Base-by-base conservation (phyloP, 1,284 basidiomycete species). In the Tilletiopsis washingtonensis region DNA sequence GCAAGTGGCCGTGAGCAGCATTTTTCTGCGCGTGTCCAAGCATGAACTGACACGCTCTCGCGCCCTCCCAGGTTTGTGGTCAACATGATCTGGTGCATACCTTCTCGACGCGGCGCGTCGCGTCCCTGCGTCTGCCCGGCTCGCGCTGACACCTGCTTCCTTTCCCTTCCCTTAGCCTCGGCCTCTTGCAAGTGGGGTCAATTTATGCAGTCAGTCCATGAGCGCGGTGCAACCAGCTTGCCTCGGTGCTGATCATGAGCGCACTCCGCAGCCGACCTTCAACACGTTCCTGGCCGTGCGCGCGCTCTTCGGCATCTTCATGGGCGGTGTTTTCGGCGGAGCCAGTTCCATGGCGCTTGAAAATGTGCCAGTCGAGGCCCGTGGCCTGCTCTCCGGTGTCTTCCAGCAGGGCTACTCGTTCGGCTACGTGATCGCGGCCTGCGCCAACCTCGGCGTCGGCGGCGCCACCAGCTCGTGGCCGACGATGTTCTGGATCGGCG, bases 401-500 rank as follows among this genome's bases (percentile, higher is more conserved):
- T 54, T 60, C 45, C 63, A 66, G 45, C 56, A 61, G 29, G 61
- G 63, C 14, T 63, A 61, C 49, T 47, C 46, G 17, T 49, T 63
- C 27, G 61, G 61, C 5, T 66, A 66, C 43, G 54, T 66, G 25
- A 40, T 66, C 7, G 62, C 62, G 2, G 63, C 63, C 27, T 54
- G 50, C 37, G 51, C 57, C 47, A 64, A 64, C 44, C 45, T 66
- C 20, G 59, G 54, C 25, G 54, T 59, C 15, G 62, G 57, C n/a
- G 57, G 57, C 9, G 49, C 52, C 11, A 27, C 24, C 29, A 46
- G 40, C 23, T 49, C 58, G 3, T 65, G 61, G 61, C 45, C 51
- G 26, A 63, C 43, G 27, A 49, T 63, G 46, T 65, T 65, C 44
- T 65, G 61, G 61, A 45, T 64, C 23, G 64, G 64, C 15, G 64